Conservation (phyloP, 805 yeast genomes). For the Helenozyma rhizophorensis region DNA sequence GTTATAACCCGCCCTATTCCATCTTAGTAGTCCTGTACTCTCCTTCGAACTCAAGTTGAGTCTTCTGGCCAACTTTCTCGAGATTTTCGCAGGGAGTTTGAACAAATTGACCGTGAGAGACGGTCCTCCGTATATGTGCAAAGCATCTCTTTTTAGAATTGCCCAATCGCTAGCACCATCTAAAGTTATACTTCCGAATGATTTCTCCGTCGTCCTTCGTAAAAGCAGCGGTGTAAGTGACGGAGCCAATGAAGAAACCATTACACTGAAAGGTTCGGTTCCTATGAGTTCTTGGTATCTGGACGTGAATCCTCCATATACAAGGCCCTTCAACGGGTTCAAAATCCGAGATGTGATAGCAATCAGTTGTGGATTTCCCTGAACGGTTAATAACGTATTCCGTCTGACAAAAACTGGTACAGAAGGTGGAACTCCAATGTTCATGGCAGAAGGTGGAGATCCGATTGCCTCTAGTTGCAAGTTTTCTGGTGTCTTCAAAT, state of each 20-base stretch:
- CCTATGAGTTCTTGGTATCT: slow-evolving; percentile 46
- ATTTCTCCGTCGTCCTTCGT: slow-evolving; percentile 21
- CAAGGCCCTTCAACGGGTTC: slow-evolving; percentile 38
- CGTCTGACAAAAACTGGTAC: slow-evolving; percentile 47
- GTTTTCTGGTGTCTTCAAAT: slow-evolving; percentile 17
- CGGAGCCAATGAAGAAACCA: slow-evolving; percentile 37
- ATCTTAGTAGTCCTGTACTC: slow-evolving; percentile 38
- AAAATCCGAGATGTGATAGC: slow-evolving; percentile 21
- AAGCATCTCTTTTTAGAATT: slow-evolving; percentile 40
- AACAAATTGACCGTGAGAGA: slow-evolving; percentile 39
- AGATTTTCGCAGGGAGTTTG: slow-evolving; percentile 36
- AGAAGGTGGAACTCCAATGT: slow-evolving; percentile 55
- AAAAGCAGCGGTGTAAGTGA: slow-evolving; percentile 12
- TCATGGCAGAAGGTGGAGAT: slow-evolving; percentile 43
- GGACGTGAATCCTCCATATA: slow-evolving; percentile 42
- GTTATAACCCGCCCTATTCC: slow-evolving; percentile 39
- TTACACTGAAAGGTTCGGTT: slow-evolving; percentile 42
- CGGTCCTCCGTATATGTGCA: slow-evolving; percentile 53
- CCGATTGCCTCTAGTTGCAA: slow-evolving; percentile 41
- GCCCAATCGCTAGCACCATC: slow-evolving; percentile 68
- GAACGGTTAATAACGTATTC: slow-evolving; percentile 48
- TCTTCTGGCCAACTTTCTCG: slow-evolving; percentile 26
- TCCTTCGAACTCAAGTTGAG: slow-evolving; percentile 19
- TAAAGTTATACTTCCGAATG: slow-evolving; percentile 42
- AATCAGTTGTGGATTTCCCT: slow-evolving; percentile 22